Conservation (phyloP, 78 protist species). For the Protostelium mycophagum region DNA sequence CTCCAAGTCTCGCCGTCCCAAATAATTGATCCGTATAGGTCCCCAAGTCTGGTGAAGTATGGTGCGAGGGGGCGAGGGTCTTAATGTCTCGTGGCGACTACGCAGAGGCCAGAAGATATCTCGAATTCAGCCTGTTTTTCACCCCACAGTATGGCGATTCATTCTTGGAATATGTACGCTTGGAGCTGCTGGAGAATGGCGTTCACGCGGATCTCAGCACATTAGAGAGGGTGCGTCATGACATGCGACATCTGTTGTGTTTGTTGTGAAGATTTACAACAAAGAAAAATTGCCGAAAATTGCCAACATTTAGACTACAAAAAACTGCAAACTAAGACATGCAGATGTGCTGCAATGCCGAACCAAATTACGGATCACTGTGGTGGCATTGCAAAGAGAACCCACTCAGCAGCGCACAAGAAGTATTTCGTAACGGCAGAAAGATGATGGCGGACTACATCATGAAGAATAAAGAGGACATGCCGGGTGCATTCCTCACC, state of each 20-base stretch:
- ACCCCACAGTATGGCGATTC: slow-evolving; percentile 96
- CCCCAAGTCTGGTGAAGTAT: slow-evolving; percentile 93
- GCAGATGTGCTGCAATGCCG: slow-evolving; percentile 79
- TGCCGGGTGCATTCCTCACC: background rate
- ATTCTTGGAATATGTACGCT: slow-evolving; percentile 78
- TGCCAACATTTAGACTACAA: background rate
- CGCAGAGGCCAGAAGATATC: slow-evolving; percentile 58
- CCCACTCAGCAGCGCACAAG: background rate
- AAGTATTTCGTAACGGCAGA: background rate
- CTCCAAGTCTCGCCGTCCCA: background rate
- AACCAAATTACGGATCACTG: slow-evolving; percentile 91
- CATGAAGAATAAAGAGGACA: background rate
- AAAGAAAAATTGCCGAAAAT: background rate
- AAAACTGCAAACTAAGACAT: background rate
- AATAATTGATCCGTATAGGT: slow-evolving; percentile 29
- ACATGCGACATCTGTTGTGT: background rate
- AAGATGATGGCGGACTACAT: background rate
- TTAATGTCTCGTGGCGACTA: slow-evolving; percentile 54
- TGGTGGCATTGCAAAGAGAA: slow-evolving; percentile 80
- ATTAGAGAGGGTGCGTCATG: slow-evolving; percentile 40
- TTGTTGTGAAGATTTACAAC: background rate
- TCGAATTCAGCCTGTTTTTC: slow-evolving; percentile 82
- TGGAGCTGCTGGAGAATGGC: slow-evolving; percentile 67
- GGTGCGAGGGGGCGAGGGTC: slow-evolving; percentile 95
- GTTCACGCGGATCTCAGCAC: slow-evolving; percentile 39